phyloP scores from a whole-genome alignment of 257 asterid genomes.

The Penstemon eatonii region DNA sequence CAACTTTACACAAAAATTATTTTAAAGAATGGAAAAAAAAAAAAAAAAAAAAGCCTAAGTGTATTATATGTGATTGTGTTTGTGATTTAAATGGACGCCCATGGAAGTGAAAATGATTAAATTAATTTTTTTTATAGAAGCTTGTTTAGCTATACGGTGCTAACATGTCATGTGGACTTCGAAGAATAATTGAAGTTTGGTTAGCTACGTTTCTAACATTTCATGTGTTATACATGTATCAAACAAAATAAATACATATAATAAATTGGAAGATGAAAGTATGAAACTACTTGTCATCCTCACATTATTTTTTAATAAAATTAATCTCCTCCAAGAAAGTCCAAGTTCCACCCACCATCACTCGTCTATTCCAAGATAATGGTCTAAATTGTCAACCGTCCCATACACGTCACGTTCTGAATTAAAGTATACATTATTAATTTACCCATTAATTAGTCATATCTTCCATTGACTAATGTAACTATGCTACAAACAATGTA shows the following conservation, averaged over 20 bases:
- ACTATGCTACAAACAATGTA: neutral
- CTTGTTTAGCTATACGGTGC: too few species aligned
- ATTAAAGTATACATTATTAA: neutral
- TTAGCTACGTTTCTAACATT: neutral
- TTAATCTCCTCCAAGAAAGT: constrained; percentile 29
- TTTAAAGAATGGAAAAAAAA: neutral
- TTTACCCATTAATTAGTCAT: constrained; percentile 29
- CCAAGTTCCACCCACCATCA: constrained; percentile 31
- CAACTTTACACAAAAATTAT: neutral
- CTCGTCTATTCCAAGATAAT: constrained; percentile 25
- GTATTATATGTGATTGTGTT: neutral
- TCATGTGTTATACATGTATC: neutral
- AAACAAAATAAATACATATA: neutral
- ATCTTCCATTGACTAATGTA: constrained; percentile 31
- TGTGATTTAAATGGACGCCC: neutral
- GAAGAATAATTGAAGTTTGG: neutral
- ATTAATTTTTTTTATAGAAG: too few species aligned
- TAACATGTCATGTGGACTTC: neutral
- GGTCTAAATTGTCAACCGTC: constrained; percentile 44
- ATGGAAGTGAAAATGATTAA: too few species aligned
- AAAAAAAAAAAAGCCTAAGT: neutral
- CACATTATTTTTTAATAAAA: constrained; percentile 24
- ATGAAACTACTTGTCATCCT: constrained; percentile 17
- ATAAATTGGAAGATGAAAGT: constrained; percentile 7
- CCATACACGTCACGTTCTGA: constrained; percentile 41